Conservation (phyloP, 2,329 filamentous ascomycete genomes). For the Magnaporthiopsis poae region DNA sequence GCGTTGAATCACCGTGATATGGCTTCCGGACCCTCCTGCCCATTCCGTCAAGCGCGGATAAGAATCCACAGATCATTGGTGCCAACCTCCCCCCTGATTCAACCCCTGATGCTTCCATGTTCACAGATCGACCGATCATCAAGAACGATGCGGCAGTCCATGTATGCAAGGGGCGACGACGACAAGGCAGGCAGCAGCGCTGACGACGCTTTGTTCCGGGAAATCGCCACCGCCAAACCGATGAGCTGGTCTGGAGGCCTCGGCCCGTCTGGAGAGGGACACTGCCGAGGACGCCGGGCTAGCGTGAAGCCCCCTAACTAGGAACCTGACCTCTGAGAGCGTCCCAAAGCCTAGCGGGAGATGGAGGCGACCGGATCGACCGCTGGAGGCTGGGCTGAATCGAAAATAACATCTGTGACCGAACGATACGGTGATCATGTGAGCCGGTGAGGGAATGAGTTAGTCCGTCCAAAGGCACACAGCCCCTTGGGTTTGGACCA, state of each 20-base stretch:
- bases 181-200: neutral
- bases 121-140: neutral
- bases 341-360: neutral
- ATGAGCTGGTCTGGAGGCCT: neutral
- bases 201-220: neutral
- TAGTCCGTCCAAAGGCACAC: neutral
- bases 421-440: neutral
- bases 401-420: neutral
- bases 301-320: no score
- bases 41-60: no score
- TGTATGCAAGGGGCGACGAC: neutral
- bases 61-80: no score
- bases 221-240: neutral
- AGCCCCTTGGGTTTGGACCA: neutral
- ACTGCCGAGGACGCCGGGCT: neutral
- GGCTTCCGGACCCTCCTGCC: no score
- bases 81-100: neutral
- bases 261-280: no score
- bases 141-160: neutral
- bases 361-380: neutral
- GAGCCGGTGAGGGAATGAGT: neutral
- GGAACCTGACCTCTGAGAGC: neutral
- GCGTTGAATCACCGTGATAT: no score
- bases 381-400: neutral
- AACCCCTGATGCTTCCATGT: neutral